phyloP scores from a whole-genome alignment of 2,329 filamentous ascomycete species.

The Apiospora pterosperma region DNA sequence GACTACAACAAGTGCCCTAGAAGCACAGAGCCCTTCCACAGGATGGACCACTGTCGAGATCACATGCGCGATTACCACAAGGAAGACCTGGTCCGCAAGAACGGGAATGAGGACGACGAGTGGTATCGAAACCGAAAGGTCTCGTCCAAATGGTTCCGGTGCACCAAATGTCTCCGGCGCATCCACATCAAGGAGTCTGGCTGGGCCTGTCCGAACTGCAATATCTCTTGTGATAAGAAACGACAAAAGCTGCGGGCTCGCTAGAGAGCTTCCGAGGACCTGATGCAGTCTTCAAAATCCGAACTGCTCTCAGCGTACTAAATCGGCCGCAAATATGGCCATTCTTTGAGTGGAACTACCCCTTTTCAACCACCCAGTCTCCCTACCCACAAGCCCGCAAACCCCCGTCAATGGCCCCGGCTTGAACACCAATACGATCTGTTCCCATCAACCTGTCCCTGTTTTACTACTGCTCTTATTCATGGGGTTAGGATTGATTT shows the following conservation, averaged over 20 bases:
- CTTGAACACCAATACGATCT: neutral
- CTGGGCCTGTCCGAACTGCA: slow-evolving; percentile 47
- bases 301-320: neutral
- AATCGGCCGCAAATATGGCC: neutral
- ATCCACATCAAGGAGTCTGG: slow-evolving; percentile 36
- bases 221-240: slow-evolving; percentile 41
- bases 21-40: slow-evolving; percentile 42
- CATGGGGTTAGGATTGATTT: neutral
- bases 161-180: slow-evolving; percentile 47
- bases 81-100: slow-evolving; percentile 38
- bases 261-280: slow-evolving; percentile 2
- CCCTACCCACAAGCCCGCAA: neutral
- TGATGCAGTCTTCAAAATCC: neutral
- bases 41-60: slow-evolving; percentile 55
- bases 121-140: slow-evolving; percentile 38
- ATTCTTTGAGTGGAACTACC: neutral
- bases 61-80: slow-evolving; percentile 54
- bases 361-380: neutral
- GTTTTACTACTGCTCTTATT: neutral
- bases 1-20: slow-evolving; percentile 50
- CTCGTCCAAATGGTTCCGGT: slow-evolving; percentile 49
- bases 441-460: neutral
- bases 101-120: slow-evolving; percentile 24
- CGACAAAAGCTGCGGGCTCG: slow-evolving; percentile 23
- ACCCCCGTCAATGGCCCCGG: neutral